Evolutionary conservation across 164 flowering plant genomes (phyloP).

Genomic region (Stephania japonica): DNA sequence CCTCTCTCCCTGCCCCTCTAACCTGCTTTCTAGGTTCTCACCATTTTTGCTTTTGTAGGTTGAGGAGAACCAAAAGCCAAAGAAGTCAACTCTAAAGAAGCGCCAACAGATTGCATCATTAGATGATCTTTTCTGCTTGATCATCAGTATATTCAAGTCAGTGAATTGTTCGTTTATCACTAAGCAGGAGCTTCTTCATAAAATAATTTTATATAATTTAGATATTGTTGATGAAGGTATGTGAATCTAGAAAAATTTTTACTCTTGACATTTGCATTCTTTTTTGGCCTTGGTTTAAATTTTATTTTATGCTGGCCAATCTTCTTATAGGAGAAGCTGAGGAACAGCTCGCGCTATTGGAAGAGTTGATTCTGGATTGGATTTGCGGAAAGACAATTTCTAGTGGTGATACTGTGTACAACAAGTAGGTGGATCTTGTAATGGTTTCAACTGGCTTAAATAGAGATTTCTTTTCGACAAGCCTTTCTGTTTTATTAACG

Average conservation of each 20-base stretch:
- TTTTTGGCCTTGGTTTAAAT: background rate
- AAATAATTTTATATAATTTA: constrained; percentile 39
- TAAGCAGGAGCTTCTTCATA: constrained; percentile 68
- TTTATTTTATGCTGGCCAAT: background rate
- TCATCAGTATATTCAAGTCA: constrained; percentile 41
- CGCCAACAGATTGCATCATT: constrained; percentile 28
- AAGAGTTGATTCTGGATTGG: constrained; percentile 64
- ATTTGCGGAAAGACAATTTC: constrained; percentile 36
- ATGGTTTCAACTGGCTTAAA: background rate
- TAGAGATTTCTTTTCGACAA: background rate
- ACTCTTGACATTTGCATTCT: background rate
- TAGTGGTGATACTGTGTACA: constrained; percentile 53
- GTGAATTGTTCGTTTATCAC: constrained; percentile 39
- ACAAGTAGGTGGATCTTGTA: constrained; percentile 30
- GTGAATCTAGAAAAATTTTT: constrained; percentile 1
- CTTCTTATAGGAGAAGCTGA: constrained; percentile 44
- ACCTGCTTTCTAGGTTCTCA: background rate
- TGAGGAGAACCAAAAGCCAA: constrained; percentile 4
- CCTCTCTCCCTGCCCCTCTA: background rate
- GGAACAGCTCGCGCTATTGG: constrained; percentile 54
- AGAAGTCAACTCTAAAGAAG: constrained; percentile 8
- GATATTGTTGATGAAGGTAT: constrained; percentile 49
- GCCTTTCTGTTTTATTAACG: background rate
- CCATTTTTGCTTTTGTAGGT: constrained; percentile 16
- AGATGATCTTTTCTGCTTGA: constrained; percentile 32